Base-by-base conservation (phyloP, 192 early-diverging fungal species). In the Fimicolochytrium jonesii region DNA sequence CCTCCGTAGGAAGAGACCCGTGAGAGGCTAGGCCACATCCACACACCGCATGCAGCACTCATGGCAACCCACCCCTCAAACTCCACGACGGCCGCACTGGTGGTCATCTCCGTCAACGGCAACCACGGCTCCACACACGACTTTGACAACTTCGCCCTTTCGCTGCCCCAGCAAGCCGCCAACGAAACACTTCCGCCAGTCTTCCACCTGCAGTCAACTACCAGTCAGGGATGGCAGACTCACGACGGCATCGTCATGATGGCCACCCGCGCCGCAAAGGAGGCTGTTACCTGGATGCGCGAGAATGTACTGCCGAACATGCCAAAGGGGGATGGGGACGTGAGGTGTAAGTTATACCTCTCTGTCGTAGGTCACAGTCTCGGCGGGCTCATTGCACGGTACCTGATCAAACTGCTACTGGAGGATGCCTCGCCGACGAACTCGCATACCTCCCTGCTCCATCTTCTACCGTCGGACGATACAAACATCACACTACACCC, bases 321-420 rank as follows among this genome's bases (percentile, higher is more conserved):
- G 30, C 10, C 13, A 23, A 55, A 26, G 48, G 48, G 18, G 23
- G 48, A 17, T 15, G 25, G 48, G 17, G 41, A 43, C 28, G 55
- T 64, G 17, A n/a, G n/a, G n/a, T n/a, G n/a, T n/a, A n/a, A n/a
- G n/a, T n/a, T n/a, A n/a, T 34, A 34, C 33, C 30, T 64, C 22
- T 64, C 62, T 0, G 49, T 64, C 15, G 30, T 64, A n/a, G 62
- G 52, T 11, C 62, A 64, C 31, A 30, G 22, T 7, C 33, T 64
- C 11, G 62, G 62, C n/a, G 62, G 62, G 10, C 53, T 64, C 17
- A 64, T 64, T 2, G 51, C 62, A 9, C 51, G 62, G 18, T 59
- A 42, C 25, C 17, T 51, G 11, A 42, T 64, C 34, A 6, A 23
- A 2, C 39, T 44, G 6, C 36, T 64, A 6, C 34, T 64, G 13